Percentiles rank a stretch among this genome's conserved stretches.
Evolutionary conservation across 2,329 filamentous ascomycete genomes (phyloP).

Genomic region (Colletotrichum theobromicola): DNA sequence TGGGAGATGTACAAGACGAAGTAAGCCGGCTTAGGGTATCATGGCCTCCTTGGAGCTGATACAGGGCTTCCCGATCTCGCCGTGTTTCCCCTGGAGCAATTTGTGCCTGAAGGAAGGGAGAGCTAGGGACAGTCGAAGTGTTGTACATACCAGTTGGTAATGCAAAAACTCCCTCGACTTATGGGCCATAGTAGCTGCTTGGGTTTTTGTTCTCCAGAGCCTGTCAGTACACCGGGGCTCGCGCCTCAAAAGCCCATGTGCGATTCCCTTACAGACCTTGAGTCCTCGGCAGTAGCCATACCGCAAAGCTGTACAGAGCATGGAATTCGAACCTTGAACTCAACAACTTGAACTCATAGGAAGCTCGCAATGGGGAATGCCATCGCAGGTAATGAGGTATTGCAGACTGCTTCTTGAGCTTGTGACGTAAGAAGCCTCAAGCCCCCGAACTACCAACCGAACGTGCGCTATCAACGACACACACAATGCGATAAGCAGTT

Average conservation of each 20-base stretch:
- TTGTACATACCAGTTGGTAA: neutral
- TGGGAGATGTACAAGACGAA: neutral
- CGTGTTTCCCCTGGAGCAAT: too few species aligned
- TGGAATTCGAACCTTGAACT: neutral
- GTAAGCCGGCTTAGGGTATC: neutral
- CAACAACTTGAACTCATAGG: neutral
- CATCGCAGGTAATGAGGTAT: neutral
- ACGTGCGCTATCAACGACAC: neutral
- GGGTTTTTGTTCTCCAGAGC: neutral
- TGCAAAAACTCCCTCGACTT: neutral
- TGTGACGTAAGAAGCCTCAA: neutral
- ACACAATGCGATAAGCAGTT: neutral
- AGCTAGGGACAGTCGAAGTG: neutral
- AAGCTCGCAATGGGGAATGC: neutral
- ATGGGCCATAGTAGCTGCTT: neutral
- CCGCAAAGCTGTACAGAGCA: neutral
- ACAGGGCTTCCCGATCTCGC: neutral
- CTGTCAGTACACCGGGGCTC: neutral
- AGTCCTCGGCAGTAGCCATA: neutral
- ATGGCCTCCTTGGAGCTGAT: neutral
- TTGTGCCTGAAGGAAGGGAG: neutral
- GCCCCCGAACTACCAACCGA: neutral
- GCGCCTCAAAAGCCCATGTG: neutral
- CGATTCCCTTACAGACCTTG: neutral
- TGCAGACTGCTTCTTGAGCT: neutral